Evolutionary conservation across 2,329 filamentous ascomycete genomes (phyloP), one percentile per base, ranked within the genome.

Genomic region (Aurifilum marmelostoma): DNA sequence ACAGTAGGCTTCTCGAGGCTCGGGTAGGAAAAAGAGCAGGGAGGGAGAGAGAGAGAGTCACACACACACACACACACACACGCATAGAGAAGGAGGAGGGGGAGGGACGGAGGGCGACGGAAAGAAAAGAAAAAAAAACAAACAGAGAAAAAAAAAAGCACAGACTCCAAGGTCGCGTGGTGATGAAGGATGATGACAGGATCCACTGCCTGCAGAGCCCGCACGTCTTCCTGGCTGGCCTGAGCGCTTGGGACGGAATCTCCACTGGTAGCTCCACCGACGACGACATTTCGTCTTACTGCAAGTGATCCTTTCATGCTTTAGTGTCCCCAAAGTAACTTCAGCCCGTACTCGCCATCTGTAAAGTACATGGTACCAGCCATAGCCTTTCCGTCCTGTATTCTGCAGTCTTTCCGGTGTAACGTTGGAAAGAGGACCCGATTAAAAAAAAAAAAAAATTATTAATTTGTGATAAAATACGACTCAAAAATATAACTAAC

Each of bases 111-210:
- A 47, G 34, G 9, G 34, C n/a, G n/a, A 39, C 37, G 37, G 9
- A 11, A 3, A 47, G 18, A 21, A 47, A 21, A n/a, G 18, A n/a
- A 16, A 18, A 3, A 41, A 1, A 41, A 1, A 41, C 14, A 21
- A 3, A 47, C 1, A 47, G 43, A 47, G 41, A n/a, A 21, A 7
- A n/a, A 29, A 32, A 1, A 67, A 37, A 47, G 66, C 58, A 27
- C 56, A 43, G 59, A 67, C 60, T 29, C 60, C 27, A 32, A 39
- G 39, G 21, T 56, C 21, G 34, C 52, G 52, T 67, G 58, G 66
- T 67, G 54, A 39, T 34, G 54, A 39, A 27, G 34, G n/a, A 37
- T 52, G 65, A 52, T 67, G 59, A n/a, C 56, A 59, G 56, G 64
- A 60, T 60, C 64, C 59, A 69, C 67, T 56, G 14, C 52, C 64